Evolutionary conservation across 1,284 basidiomycete genomes (phyloP), one percentile per base, ranked within the genome.

Genomic region (Bjerkandera adusta): DNA sequence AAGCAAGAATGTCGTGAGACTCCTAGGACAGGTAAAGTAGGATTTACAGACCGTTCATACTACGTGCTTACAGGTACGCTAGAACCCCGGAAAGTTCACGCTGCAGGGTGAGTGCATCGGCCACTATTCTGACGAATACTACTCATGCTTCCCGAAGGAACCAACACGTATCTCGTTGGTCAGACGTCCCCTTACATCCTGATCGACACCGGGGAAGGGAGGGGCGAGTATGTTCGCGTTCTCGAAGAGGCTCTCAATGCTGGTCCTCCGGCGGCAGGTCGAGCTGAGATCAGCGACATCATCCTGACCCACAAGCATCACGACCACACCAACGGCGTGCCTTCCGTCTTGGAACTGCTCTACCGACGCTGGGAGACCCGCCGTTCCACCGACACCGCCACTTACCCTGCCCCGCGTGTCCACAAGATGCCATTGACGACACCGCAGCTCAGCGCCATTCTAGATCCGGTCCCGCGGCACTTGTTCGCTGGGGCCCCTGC

Each of bases 1-100:
- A 37, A 86, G 79, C 55, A 71, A 76, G 33, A 70, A 73, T 48
- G 79, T 89, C 1, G 67, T 81, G 11, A 72, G 88, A 51, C 70
- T 90, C 13, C 67, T 90, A 13, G 88, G 85, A 4, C 87, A 90
- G 79, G 88, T 85, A 57, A 52, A 33, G 22, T 67, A 59, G 1
- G 11, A 27, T 21, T 39, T 38, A 20, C 15, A 22, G 11, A 25
- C 24, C 36, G 22, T 43, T 16, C 12, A 30, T 21, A 26, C 30
- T 33, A 13, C 7, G 13, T 38, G 21, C 32, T 35, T 30, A 25
- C 21, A 26, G 15, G 13, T 26, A 12, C 26, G 26, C 36, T 46
- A 95, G 81, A 97, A 97, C 60, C 92, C 93, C 5, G 89, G 92
- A 3, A 84, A 89, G 52, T 95, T 92, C 66, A 96, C 94, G 0